Conservation (phyloP, 2,329 filamentous ascomycete genomes). For the Colletotrichum sp. region DNA sequence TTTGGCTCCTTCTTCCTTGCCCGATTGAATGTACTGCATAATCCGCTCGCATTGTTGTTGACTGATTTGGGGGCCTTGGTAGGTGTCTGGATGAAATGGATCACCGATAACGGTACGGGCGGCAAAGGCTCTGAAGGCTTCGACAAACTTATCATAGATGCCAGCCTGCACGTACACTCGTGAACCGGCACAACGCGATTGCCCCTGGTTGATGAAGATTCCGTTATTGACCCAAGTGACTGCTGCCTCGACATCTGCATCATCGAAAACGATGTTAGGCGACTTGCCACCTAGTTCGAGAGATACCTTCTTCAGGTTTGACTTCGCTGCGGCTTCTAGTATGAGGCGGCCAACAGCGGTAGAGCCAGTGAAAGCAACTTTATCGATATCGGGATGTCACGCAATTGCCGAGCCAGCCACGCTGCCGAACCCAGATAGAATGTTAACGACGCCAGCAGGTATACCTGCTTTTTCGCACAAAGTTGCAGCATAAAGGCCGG, state of each 20-base stretch:
- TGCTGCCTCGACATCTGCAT: slow-evolving; percentile 50
- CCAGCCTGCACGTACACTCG: not conserved
- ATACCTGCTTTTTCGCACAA: not conserved
- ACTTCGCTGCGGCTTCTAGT: slow-evolving; percentile 30
- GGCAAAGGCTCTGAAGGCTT: not conserved
- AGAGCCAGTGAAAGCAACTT: not conserved
- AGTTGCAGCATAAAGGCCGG: not conserved
- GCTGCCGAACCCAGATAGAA: not conserved
- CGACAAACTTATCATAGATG: not conserved
- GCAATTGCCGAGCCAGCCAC: not conserved
- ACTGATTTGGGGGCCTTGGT: not conserved
- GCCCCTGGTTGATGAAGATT: not conserved
- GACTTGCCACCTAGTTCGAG: slow-evolving; percentile 51
- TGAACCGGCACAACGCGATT: not conserved
- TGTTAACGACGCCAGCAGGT: not conserved
- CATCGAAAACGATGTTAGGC: slow-evolving; percentile 48
- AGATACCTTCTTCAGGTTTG: slow-evolving; percentile 49
- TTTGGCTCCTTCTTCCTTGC: no score
- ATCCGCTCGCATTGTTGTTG: no score
- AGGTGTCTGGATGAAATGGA: not conserved
- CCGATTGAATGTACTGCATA: no score
- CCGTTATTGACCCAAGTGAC: not conserved
- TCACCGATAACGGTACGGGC: not conserved
- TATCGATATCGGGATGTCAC: not conserved
- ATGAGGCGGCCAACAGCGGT: not conserved